A percentile compares a stretch with the other conserved stretches of the same genome.
Evolutionary conservation across 2,329 filamentous ascomycete genomes (phyloP).

Genomic region (Paraconiothyrium sp.): DNA sequence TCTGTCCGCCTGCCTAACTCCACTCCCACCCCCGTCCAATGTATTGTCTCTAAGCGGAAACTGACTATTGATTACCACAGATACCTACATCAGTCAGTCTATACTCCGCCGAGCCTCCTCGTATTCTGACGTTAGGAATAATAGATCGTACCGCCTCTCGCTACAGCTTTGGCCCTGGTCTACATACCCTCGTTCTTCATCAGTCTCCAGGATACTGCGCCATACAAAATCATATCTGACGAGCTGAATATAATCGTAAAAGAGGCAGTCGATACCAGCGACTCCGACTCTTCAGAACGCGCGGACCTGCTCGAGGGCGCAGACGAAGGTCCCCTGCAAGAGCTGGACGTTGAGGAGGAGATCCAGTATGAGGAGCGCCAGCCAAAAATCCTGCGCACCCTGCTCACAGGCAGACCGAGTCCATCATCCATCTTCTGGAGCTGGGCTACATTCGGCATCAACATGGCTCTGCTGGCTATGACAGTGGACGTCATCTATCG

Average conservation of each 20-base stretch:
- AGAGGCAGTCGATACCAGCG: constrained; percentile 48
- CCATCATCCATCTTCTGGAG: constrained; percentile 74
- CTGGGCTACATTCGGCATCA: constrained; percentile 74
- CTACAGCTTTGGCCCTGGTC: constrained; percentile 71
- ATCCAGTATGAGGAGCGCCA: constrained; percentile 67
- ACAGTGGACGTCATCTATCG: constrained; percentile 81
- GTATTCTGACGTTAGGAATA: constrained; percentile 20
- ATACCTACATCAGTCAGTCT: constrained; percentile 45
- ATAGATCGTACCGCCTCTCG: constrained; percentile 54
- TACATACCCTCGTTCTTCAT: constrained; percentile 72
- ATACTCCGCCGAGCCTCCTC: constrained; percentile 3
- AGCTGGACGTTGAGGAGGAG: constrained; percentile 70
- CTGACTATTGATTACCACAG: constrained; percentile 31
- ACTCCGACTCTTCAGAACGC: constrained; percentile 42
- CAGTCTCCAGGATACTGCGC: constrained; percentile 65
- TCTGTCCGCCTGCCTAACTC: constrained; percentile 17
- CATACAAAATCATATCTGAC: constrained; percentile 67
- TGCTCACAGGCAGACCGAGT: constrained; percentile 80
- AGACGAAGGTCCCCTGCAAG: constrained; percentile 47
- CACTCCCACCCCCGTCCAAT: constrained; percentile 18
- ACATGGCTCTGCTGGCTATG: constrained; percentile 73
- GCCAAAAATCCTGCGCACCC: constrained; percentile 67
- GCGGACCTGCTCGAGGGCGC: constrained; percentile 53
- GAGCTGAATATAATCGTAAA: constrained; percentile 63
- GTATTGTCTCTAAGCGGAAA: constrained; percentile 8